phyloP scores from a whole-genome alignment of 2,329 filamentous ascomycete species.

The Exophiala xenobiotica region DNA sequence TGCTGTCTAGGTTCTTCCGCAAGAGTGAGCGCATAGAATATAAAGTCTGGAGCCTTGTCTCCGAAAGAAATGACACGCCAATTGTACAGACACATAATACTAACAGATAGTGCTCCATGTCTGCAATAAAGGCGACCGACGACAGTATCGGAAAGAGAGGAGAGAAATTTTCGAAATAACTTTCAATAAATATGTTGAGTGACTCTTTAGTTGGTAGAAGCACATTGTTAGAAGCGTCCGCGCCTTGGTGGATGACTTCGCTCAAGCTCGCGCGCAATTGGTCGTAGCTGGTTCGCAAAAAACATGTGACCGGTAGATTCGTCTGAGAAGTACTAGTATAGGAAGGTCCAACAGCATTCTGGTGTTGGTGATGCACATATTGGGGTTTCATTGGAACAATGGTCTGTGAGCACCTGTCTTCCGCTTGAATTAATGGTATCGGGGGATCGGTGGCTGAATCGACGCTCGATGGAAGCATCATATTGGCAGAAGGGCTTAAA shows the following conservation, averaged over 20 bases:
- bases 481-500: background rate
- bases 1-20: background rate
- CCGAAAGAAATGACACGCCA: constrained; percentile 1
- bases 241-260: background rate
- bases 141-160: background rate
- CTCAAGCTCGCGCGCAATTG: background rate
- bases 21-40: background rate
- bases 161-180: constrained; percentile 1
- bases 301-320: background rate
- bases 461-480: background rate
- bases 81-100: constrained; percentile 2
- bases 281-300: constrained; percentile 1
- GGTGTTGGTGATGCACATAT: too few species aligned
- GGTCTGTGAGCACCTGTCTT: too few species aligned
- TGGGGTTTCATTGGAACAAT: too few species aligned
- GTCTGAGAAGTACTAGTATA: background rate
- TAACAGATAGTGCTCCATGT: constrained; percentile 2
- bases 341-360: background rate
- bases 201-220: background rate
- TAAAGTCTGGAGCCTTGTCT: background rate
- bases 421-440: background rate
- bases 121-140: background rate
- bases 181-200: background rate
- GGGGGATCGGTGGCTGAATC: background rate
- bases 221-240: background rate